phyloP scores from a whole-genome alignment of 73 alveolate genomes.

The Urostyla sp. region DNA sequence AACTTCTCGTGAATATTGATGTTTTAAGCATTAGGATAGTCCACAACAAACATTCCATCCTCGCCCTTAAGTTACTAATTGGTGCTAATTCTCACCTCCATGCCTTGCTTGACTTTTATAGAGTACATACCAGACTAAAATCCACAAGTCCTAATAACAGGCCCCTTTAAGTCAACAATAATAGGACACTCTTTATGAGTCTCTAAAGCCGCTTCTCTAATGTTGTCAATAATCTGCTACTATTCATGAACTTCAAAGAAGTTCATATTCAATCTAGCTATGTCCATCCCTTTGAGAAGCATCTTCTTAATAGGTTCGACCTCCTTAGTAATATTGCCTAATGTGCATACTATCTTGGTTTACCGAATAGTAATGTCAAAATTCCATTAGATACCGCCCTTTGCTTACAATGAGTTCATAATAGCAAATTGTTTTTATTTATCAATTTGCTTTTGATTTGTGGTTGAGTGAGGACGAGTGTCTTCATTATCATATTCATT shows the following conservation, averaged over 20 bases:
- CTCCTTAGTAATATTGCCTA: not conserved
- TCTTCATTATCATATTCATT: too few species aligned
- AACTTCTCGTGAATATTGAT: conserved; percentile 33
- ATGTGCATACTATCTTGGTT: conserved; percentile 7
- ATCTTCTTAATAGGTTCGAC: conserved; percentile 26
- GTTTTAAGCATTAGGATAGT: too few species aligned
- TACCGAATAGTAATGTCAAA: not conserved
- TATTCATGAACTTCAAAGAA: conserved; percentile 27
- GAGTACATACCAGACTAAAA: not conserved
- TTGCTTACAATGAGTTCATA: too few species aligned
- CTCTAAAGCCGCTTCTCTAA: not conserved
- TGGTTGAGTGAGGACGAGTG: too few species aligned
- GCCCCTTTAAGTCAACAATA: conserved; percentile 18
- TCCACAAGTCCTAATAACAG: not conserved
- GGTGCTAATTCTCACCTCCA: conserved; percentile 2
- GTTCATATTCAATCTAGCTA: conserved; percentile 48
- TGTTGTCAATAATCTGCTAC: not conserved
- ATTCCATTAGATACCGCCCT: too few species aligned
- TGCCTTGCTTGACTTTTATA: conserved; percentile 4
- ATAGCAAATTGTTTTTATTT: too few species aligned
- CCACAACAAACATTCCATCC: not conserved
- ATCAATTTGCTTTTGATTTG: too few species aligned
- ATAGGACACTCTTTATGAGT: not conserved
- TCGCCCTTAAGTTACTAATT: not conserved
- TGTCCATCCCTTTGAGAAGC: conserved; percentile 43